phyloP scores from a whole-genome alignment of 768 basidiomycete genomes.

The Cystobasidiopsis lactophilus region DNA sequence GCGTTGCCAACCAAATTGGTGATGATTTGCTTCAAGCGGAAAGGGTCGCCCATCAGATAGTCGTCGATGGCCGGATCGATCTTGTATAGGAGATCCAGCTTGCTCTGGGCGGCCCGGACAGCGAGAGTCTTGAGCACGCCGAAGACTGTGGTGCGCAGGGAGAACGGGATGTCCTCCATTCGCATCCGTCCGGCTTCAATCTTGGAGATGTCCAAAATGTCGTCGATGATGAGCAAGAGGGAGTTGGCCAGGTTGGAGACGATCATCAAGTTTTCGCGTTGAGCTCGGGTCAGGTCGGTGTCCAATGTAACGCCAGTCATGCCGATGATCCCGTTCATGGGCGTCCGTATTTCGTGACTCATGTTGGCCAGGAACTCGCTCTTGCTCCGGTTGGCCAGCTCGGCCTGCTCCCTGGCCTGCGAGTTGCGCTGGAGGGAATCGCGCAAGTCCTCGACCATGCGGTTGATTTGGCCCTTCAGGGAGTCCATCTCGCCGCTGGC shows the following conservation, averaged over 20 bases:
- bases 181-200: slow-evolving; percentile 99
- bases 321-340: slow-evolving; percentile 99
- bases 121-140: slow-evolving; percentile 95
- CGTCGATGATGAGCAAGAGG: slow-evolving; percentile 87
- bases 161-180: slow-evolving; percentile 97
- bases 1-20: slow-evolving; percentile 89
- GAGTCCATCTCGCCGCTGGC: slow-evolving; percentile 98
- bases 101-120: slow-evolving; percentile 89
- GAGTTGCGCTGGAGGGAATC: slow-evolving; percentile 98
- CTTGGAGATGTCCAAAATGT: slow-evolving; percentile 98
- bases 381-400: slow-evolving; percentile 90
- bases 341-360: slow-evolving; percentile 81
- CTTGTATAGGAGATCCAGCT: slow-evolving; percentile 85
- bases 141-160: slow-evolving; percentile 86
- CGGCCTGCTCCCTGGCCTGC: slow-evolving; percentile 85
- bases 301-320: slow-evolving; percentile 94
- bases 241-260: slow-evolving; percentile 88
- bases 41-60: slow-evolving; percentile 85
- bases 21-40: slow-evolving; percentile 57
- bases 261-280: slow-evolving; percentile 81
- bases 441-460: slow-evolving; percentile 94
- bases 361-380: slow-evolving; percentile 98
- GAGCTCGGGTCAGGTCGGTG: slow-evolving; percentile 77
- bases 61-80: slow-evolving; percentile 90
- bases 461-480: slow-evolving; percentile 80